These are phyloP conservation scores for Perilla frutescens DNA, from an alignment of 257 asterid species.

Conservation along the genomic window DNA sequence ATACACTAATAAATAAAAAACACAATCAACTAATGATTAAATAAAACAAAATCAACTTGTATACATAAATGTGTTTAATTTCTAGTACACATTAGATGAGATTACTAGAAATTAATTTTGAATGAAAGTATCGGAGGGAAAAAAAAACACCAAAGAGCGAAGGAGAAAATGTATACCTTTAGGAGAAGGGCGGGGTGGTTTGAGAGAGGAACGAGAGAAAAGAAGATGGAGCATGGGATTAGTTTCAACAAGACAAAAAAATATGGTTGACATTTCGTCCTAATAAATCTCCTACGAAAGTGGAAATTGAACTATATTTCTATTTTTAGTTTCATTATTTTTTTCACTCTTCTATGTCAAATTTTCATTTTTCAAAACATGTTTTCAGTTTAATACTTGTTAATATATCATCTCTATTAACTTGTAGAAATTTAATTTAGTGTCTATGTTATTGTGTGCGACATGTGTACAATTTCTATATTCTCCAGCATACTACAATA, in stretches of 20 bases:
- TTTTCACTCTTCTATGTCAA: too few relatives aligned
- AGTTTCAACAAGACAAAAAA: slow-evolving; percentile 44
- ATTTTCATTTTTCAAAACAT: not conserved
- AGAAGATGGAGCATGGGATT: slow-evolving; percentile 47
- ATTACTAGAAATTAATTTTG: not conserved
- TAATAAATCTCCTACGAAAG: slow-evolving; percentile 42
- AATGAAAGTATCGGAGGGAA: not conserved
- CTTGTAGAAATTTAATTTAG: not conserved
- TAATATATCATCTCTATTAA: too few relatives aligned
- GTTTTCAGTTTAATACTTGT: not conserved
- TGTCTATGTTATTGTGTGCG: not conserved
- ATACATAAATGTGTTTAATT: too few relatives aligned
- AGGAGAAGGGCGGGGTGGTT: slow-evolving; percentile 67
- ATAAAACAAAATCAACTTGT: too few relatives aligned
- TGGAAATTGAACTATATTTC: slow-evolving; percentile 36
- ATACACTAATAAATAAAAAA: not conserved
- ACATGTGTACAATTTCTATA: too few relatives aligned
- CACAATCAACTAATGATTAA: not conserved
- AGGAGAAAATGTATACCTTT: slow-evolving; percentile 46
- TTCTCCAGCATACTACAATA: too few relatives aligned
- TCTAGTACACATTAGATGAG: not conserved
- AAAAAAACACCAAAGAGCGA: not conserved
- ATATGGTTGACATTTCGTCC: slow-evolving; percentile 46
- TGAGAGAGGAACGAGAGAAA: slow-evolving; percentile 39
- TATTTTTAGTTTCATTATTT: slow-evolving; percentile 14